phyloP scores from a whole-genome alignment of 2,329 filamentous ascomycete species.

The Pseudohalonectria lignicola region DNA sequence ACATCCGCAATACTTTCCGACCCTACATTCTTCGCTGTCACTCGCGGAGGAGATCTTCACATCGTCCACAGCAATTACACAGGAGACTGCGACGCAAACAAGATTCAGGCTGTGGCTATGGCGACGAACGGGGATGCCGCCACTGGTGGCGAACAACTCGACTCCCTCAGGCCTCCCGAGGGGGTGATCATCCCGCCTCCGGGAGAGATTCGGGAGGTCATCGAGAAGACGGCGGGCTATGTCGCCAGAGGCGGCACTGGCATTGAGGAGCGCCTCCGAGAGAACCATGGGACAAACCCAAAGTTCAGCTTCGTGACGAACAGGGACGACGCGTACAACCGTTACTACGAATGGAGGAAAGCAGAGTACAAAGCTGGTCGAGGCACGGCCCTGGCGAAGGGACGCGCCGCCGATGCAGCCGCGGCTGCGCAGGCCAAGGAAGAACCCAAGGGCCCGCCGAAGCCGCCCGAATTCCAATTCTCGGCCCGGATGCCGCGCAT shows the following conservation, averaged over 20 bases:
- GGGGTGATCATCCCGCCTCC: conserved; percentile 82
- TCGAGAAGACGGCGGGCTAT: conserved; percentile 93
- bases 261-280: conserved; percentile 75
- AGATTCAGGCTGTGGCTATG: too few species aligned
- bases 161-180: conserved; percentile 66
- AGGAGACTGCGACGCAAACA: too few species aligned
- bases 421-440: conserved; percentile 36
- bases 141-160: conserved; percentile 36
- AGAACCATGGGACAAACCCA: conserved; percentile 74
- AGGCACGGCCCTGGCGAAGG: conserved; percentile 67
- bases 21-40: too few species aligned
- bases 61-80: too few species aligned
- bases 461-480: conserved; percentile 82
- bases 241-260: conserved; percentile 58
- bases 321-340: conserved; percentile 69
- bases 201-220: conserved; percentile 67
- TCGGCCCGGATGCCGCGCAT: conserved; percentile 96
- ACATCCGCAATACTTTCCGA: too few species aligned
- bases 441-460: conserved; percentile 70
- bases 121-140: conserved; percentile 40
- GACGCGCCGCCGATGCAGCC: conserved; percentile 54
- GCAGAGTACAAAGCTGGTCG: conserved; percentile 76
- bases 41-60: too few species aligned
- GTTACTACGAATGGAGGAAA: conserved; percentile 86
- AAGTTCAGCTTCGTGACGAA: conserved; percentile 88